Base-by-base conservation (phyloP, 208 protist genomes). In the Tritrichomonas foetus region DNA sequence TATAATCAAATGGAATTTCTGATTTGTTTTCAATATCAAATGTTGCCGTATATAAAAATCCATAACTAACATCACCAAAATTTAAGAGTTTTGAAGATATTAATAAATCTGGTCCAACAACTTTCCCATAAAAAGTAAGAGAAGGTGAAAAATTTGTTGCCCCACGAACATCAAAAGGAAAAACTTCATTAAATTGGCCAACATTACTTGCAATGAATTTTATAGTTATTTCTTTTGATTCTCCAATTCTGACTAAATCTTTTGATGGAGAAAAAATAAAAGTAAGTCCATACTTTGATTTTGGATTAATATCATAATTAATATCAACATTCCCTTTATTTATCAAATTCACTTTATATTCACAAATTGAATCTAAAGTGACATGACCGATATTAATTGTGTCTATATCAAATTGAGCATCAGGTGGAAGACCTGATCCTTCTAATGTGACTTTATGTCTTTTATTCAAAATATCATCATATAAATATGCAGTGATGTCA, bases 1-100 rank as follows among this genome's bases (percentile, higher is more conserved):
- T 47, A 53, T 82, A 82, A 82, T 82, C 74, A 30, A 82, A 82
- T 50, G 74, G 41, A 50, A 82, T 82, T 53, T 82, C 74, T 47
- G 74, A 82, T 30, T 82, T 82, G 74, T 82, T 82, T 82, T 82
- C 74, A 9, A 82, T 25, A n/a, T 25, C 41, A 53, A 82, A 25
- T 82, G n/a, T 82, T 30, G 47, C 41, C 8, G 33, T 47, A 82
- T 9, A 14, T 11, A 82, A 30, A 82, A 82, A 82, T 22, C 74
- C 74, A 30, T 47, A 44, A 11, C 74, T 36, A n/a, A 82, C 41
- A 82, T 82, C 50, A 50, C 74, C 74, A 82, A 82, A 82, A 82
- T 82, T 82, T 47, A 82, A 20, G 9, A 50, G 20, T 82, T 20
- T 47, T 30, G 74, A 41, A n/a, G 33, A n/a, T 49, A 82, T 50